These are phyloP conservation scores for Abelmoschus esculentus DNA, from an alignment of 345 rosid genomes.

Conservation along the genomic window DNA sequence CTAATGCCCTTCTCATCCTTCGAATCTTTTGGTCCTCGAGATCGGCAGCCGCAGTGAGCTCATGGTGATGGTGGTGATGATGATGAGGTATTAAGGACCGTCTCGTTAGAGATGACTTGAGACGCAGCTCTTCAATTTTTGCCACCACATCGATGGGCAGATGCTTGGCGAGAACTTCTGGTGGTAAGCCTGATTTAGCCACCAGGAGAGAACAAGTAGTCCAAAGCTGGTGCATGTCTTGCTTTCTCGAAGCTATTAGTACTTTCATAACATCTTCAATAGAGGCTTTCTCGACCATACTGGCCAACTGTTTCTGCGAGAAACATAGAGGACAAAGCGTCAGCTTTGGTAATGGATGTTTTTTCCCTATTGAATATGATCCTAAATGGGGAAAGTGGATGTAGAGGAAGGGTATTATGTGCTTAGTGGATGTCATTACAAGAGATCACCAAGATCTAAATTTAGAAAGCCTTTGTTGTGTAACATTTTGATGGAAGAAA, in stretches of 20 bases:
- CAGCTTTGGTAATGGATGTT: neutral
- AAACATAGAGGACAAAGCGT: neutral
- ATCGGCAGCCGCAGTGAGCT: conserved; percentile 52
- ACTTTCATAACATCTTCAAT: conserved; percentile 99
- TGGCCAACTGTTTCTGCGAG: conserved; percentile 80
- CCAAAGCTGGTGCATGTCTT: conserved; percentile 97
- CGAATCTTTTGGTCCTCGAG: conserved; percentile 92
- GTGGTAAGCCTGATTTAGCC: conserved; percentile 89
- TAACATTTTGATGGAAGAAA: conserved; percentile 9
- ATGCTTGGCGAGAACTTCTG: conserved; percentile 85
- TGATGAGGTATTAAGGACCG: conserved; percentile 49
- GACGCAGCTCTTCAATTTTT: conserved; percentile 89
- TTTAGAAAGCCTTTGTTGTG: conserved; percentile 29
- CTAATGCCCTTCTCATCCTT: conserved; percentile 88
- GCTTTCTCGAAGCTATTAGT: conserved; percentile 86
- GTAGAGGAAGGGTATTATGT: conserved; percentile 21
- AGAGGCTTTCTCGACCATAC: conserved; percentile 93
- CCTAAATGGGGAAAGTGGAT: conserved; percentile 53
- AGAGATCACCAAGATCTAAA: conserved; percentile 35
- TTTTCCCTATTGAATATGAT: conserved; percentile 18
- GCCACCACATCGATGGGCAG: conserved; percentile 86
- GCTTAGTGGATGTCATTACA: conserved; percentile 40
- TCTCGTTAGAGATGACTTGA: conserved; percentile 68
- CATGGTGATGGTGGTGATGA: conserved; percentile 36
- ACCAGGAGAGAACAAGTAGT: conserved; percentile 92